These are phyloP conservation scores for Akebia trifoliata DNA, from an alignment of 164 flowering plant species.

Conservation along the genomic window DNA sequence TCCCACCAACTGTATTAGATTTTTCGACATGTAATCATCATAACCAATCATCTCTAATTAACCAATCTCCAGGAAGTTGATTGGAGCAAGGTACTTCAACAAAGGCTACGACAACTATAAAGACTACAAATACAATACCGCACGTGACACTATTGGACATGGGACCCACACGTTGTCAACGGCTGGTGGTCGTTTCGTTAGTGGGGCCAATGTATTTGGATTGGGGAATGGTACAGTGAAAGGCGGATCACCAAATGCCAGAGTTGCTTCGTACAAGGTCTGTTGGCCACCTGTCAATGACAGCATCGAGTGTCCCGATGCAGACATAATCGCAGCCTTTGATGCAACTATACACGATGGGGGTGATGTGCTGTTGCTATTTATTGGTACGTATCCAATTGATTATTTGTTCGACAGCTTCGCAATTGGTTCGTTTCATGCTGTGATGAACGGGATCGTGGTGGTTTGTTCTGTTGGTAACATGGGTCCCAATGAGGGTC, in stretches of 20 bases:
- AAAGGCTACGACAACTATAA: neutral
- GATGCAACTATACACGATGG: no score
- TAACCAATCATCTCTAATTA: neutral
- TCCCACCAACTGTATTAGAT: neutral
- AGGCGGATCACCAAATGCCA: constrained; percentile 15
- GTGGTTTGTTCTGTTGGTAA: constrained; percentile 18
- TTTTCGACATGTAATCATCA: neutral
- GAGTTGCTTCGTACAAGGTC: constrained; percentile 25
- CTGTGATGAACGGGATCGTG: constrained; percentile 19
- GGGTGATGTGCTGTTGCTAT: no score
- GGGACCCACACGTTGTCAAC: constrained; percentile 24
- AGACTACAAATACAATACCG: neutral
- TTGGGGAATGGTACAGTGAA: constrained; percentile 15
- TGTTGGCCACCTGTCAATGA: constrained; percentile 16
- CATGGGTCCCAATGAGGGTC: neutral
- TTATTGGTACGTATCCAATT: no score
- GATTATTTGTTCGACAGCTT: constrained; percentile 7
- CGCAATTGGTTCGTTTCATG: no score
- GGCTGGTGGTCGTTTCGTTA: constrained; percentile 14
- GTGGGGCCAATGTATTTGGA: constrained; percentile 11
- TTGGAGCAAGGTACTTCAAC: constrained; percentile 13
- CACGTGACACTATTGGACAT: constrained; percentile 18
- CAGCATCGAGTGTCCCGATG: constrained; percentile 6
- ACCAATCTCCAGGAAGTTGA: constrained; percentile 9
- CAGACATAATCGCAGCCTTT: no score